These are phyloP conservation scores for Solanum ossicruentum DNA, from an alignment of 257 asterid species.

Conservation along the genomic window DNA sequence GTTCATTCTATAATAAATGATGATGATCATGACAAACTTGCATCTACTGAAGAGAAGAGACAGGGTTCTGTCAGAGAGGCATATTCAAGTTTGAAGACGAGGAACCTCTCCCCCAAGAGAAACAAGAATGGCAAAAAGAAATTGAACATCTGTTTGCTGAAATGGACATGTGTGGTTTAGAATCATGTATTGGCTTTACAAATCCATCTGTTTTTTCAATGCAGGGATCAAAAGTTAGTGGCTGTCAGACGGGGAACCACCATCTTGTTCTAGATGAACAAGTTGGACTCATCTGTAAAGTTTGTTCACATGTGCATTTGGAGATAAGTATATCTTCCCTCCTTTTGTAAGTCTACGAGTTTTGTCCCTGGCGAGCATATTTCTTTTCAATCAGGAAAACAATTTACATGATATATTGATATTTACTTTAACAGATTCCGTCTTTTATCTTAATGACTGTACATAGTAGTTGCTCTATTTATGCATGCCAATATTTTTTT, in stretches of 20 bases:
- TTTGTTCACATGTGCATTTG: slow-evolving; percentile 25
- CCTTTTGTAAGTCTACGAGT: slow-evolving; percentile 33
- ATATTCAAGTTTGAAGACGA: slow-evolving; percentile 46
- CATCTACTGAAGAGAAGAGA: slow-evolving; percentile 2
- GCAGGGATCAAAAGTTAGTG: not conserved
- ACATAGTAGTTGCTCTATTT: not conserved
- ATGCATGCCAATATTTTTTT: not conserved
- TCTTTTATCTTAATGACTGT: not conserved
- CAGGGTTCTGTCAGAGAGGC: not conserved
- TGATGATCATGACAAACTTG: slow-evolving; percentile 3
- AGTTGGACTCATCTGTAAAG: slow-evolving; percentile 44
- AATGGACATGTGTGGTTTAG: slow-evolving; percentile 26
- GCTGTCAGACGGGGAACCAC: slow-evolving; percentile 42
- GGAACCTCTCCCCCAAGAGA: slow-evolving; percentile 16
- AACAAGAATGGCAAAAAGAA: slow-evolving; percentile 38
- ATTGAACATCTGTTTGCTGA: slow-evolving; percentile 35
- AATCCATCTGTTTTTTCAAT: not conserved
- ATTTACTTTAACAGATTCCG: not conserved
- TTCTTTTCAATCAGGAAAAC: not conserved
- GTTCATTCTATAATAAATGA: slow-evolving; percentile 17
- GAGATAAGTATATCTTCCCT: slow-evolving; percentile 56
- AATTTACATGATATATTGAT: not conserved
- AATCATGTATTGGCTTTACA: slow-evolving; percentile 8
- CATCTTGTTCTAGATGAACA: slow-evolving; percentile 40
- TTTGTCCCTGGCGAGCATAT: not conserved